phyloP scores from a whole-genome alignment of 768 basidiomycete species.

The Imleria badia region DNA sequence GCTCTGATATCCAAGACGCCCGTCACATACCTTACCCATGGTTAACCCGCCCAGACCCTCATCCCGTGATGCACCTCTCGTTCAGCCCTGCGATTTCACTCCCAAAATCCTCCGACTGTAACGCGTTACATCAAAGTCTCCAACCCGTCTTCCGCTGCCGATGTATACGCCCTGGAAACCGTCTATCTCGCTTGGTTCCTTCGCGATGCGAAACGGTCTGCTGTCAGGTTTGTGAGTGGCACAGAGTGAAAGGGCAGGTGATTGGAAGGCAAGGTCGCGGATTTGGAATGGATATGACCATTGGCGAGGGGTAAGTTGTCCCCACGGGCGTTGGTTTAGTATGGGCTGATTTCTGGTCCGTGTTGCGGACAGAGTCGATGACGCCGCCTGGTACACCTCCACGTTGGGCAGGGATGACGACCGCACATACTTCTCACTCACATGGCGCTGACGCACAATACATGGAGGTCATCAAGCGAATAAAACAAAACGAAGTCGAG shows the following conservation, averaged over 20 bases:
- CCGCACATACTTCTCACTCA: no score
- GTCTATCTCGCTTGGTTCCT: constrained; percentile 83
- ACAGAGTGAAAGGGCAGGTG: constrained; percentile 86
- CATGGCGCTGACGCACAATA: constrained; percentile 37
- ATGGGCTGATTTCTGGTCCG: no score
- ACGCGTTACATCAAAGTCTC: constrained; percentile 73
- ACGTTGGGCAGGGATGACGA: no score
- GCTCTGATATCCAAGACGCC: constrained; percentile 41
- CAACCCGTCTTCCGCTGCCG: constrained; percentile 28
- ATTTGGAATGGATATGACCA: constrained; percentile 27
- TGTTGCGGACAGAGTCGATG: neutral
- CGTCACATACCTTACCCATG: constrained; percentile 46
- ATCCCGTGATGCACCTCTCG: constrained; percentile 60
- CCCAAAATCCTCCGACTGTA: constrained; percentile 71
- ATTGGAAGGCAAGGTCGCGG: constrained; percentile 55
- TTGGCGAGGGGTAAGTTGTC: constrained; percentile 17
- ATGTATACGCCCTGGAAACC: constrained; percentile 77
- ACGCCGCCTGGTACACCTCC: constrained; percentile 1
- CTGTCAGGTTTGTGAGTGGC: constrained; percentile 75
- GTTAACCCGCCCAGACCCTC: constrained; percentile 47
- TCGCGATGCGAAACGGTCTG: constrained; percentile 64
- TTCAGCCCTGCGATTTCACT: constrained; percentile 52
- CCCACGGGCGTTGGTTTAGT: no score
- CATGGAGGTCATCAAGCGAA: no score
- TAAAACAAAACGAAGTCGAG: no score